Evolutionary conservation across 768 basidiomycete species (phyloP).

Genomic region (Termitomyces heimii): DNA sequence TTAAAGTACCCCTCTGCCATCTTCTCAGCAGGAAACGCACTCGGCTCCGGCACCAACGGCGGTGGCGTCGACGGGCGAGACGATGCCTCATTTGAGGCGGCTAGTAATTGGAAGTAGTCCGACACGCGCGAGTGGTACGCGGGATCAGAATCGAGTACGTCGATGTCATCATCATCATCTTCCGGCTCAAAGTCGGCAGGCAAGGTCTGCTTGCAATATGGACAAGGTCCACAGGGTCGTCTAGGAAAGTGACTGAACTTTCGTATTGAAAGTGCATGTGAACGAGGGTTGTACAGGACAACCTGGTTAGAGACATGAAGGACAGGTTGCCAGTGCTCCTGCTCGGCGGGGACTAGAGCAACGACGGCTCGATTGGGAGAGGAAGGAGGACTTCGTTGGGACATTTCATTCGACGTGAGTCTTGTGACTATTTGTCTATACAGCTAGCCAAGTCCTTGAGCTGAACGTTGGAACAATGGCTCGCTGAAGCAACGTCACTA

Average conservation of each 20-base stretch:
- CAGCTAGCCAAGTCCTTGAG: not conserved
- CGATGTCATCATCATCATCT: slow-evolving; percentile 18
- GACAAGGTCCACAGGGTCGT: slow-evolving; percentile 40
- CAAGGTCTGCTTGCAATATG: slow-evolving; percentile 67
- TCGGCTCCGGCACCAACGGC: slow-evolving; percentile 13
- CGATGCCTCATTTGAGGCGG: slow-evolving; percentile 60
- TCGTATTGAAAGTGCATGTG: slow-evolving; percentile 73
- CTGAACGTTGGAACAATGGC: not conserved
- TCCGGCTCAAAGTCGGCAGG: slow-evolving; percentile 35
- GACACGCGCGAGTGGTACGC: slow-evolving; percentile 50
- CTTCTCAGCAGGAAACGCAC: slow-evolving; percentile 56
- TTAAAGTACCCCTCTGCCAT: slow-evolving; percentile 94
- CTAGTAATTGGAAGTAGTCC: slow-evolving; percentile 79
- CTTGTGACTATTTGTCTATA: not conserved
- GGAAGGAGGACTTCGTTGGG: slow-evolving; percentile 8
- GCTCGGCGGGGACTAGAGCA: slow-evolving; percentile 15
- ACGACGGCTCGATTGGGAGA: slow-evolving; percentile 14
- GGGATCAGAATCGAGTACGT: slow-evolving; percentile 31
- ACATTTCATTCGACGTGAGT: not conserved
- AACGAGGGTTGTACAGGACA: slow-evolving; percentile 82
- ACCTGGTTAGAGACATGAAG: slow-evolving; percentile 81
- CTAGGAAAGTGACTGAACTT: slow-evolving; percentile 20
- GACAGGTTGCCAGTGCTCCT: slow-evolving; percentile 66
- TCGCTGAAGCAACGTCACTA: not conserved
- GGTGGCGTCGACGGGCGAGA: slow-evolving; percentile 50